Evolutionary conservation across 1,139 yeast genomes (phyloP), one percentile per base, ranked within the genome.

Genomic region (Hemisphaericaspora xylanilytica): DNA sequence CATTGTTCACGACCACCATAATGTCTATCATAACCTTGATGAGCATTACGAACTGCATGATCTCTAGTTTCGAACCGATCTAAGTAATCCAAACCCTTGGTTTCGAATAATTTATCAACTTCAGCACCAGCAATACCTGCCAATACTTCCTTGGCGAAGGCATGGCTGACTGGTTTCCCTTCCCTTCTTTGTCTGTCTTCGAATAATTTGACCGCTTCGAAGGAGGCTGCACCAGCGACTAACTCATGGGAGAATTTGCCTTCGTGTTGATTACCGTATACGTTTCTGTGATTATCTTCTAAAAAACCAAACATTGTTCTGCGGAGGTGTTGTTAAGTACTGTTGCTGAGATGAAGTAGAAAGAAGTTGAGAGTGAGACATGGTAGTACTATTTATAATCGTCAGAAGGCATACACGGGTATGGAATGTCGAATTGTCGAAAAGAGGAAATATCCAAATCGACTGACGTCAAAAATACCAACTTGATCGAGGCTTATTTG

Each of bases 271-370:
- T 49, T 58, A 38, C 64, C 63, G 55, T 61, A 59, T 27, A 60
- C 66, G 58, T 64, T 52, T 65, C 75, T 37, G 65, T 67, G 4
- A 85, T 77, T 6, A 76, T 73, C 46, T 77, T 73, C 46, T 30
- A 41, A 45, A 24, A 48, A 49, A 32, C 48, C 57, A 36, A 53
- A 52, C 53, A 53, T 52, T 40, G 16, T 24, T 27, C 5, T n/a
- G n/a, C n/a, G 32, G 5, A 6, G 3, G 7, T 16, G 15, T 15
- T 16, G 7, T 28, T 4, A 16, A 28, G 11, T 9, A 22, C 8
- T 22, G n/a, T 9, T 4, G 8, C 5, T 22, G 11, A 22, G 11
- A 20, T 6, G 8, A 6, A 20, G 8, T 8, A 20, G 21, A 20
- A 20, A 6, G 8, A 20, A 20, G 5, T 20, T 20, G 21, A 20